phyloP scores from a whole-genome alignment of 169 alveolate species.

The Miamiensis avidus region DNA sequence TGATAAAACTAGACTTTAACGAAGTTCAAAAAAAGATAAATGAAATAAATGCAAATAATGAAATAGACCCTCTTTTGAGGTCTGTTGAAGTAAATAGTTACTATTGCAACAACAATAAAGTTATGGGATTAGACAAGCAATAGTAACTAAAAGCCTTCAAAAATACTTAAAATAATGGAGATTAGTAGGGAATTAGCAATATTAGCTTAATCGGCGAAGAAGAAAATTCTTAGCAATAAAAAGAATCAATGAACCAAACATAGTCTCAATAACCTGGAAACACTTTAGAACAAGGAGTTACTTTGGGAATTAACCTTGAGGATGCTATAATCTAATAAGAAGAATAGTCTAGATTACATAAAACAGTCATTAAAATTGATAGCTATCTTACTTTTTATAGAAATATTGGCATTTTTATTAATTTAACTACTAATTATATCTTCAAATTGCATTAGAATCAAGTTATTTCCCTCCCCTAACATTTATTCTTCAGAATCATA shows the following conservation, averaged over 20 bases:
- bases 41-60: slow-evolving; percentile 18
- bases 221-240: no score
- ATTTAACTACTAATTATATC: slow-evolving; percentile 28
- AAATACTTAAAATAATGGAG: background rate
- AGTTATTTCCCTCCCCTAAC: slow-evolving; percentile 5
- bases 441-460: slow-evolving; percentile 26
- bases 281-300: slow-evolving; percentile 10
- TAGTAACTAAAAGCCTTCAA: slow-evolving; percentile 17
- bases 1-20: slow-evolving; percentile 30
- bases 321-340: background rate
- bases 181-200: background rate
- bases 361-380: slow-evolving; percentile 32
- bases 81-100: slow-evolving; percentile 27
- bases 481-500: slow-evolving; percentile 36
- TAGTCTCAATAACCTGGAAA: no score
- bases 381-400: slow-evolving; percentile 31
- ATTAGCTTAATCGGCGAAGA: no score
- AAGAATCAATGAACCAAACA: background rate
- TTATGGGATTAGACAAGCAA: slow-evolving; percentile 25
- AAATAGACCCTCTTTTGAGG: slow-evolving; percentile 15
- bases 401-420: slow-evolving; percentile 43
- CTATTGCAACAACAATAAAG: slow-evolving; percentile 36
- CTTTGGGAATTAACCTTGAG: background rate
- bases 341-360: no score
- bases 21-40: slow-evolving; percentile 18